phyloP scores from a whole-genome alignment of 2,329 filamentous ascomycete species.

The Fusarium nisikadoi region DNA sequence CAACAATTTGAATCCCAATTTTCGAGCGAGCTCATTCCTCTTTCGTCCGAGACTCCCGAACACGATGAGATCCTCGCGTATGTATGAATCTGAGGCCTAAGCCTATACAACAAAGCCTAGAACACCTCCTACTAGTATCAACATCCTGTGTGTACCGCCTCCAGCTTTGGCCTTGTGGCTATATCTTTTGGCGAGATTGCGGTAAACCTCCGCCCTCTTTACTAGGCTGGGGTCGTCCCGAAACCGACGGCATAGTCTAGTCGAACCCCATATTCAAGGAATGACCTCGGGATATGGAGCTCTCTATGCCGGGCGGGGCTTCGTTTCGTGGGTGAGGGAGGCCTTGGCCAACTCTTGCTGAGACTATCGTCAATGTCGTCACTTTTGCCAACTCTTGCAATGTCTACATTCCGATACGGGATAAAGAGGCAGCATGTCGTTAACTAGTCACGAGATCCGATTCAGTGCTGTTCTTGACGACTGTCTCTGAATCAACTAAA shows the following conservation, averaged over 20 bases:
- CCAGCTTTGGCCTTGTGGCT: slow-evolving; percentile 10
- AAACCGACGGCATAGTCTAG: slow-evolving; percentile 12
- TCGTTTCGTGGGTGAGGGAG: not conserved
- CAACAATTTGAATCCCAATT: slow-evolving; percentile 8
- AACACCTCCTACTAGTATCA: not conserved
- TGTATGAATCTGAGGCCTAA: not conserved
- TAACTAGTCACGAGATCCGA: not conserved
- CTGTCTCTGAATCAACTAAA: not conserved
- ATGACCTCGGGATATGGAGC: slow-evolving; percentile 28
- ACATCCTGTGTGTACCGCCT: not conserved
- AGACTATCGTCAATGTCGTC: slow-evolving; percentile 27
- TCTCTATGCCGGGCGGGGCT: slow-evolving; percentile 24
- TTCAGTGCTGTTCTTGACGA: not conserved
- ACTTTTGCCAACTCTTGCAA: slow-evolving; percentile 17
- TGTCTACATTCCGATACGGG: slow-evolving; percentile 1
- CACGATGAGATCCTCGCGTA: not conserved
- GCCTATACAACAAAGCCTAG: slow-evolving; percentile 5
- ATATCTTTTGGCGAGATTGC: slow-evolving; percentile 19
- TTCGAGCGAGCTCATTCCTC: slow-evolving; percentile 12
- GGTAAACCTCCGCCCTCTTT: slow-evolving; percentile 16
- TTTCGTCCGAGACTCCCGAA: slow-evolving; percentile 26
- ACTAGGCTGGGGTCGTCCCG: slow-evolving; percentile 12
- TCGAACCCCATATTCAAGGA: slow-evolving; percentile 10
- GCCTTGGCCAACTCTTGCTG: slow-evolving; percentile 2
- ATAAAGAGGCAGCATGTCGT: slow-evolving; percentile 7